Percentiles rank a stretch among this genome's conserved stretches.
These are phyloP conservation scores for Begonia peltatifolia DNA, from an alignment of 306 rosid genomes.

Conservation along the genomic window DNA sequence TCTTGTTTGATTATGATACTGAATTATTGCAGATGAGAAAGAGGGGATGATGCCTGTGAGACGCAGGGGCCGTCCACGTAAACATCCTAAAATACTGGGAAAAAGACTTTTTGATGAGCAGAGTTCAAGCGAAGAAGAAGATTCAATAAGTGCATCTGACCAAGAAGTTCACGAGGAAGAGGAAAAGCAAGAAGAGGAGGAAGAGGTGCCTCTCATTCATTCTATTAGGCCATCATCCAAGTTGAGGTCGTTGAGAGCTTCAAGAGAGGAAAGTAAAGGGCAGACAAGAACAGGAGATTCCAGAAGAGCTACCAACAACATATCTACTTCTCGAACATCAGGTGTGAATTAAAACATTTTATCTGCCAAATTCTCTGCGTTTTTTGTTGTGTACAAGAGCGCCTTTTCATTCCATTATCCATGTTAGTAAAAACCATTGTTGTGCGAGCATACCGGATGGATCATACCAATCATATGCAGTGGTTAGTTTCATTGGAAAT, in stretches of 20 bases:
- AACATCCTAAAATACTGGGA: constrained; percentile 44
- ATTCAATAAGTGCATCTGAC: constrained; percentile 76
- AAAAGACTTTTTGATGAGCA: constrained; percentile 86
- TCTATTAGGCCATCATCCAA: constrained; percentile 62
- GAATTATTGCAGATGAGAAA: constrained; percentile 59
- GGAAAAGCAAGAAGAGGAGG: constrained; percentile 49
- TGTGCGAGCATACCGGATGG: too few species aligned
- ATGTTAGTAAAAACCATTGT: too few species aligned
- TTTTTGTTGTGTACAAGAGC: too few species aligned
- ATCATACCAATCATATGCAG: too few species aligned
- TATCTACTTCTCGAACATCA: constrained; percentile 43
- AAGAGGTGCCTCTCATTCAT: constrained; percentile 62
- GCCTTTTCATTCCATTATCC: too few species aligned
- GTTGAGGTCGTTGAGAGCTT: constrained; percentile 56
- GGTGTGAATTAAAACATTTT: constrained; percentile 15
- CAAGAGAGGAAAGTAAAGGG: constrained; percentile 47
- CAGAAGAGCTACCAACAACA: constrained; percentile 27
- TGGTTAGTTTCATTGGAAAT: too few species aligned
- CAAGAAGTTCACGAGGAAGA: constrained; percentile 53
- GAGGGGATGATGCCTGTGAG: constrained; percentile 41
- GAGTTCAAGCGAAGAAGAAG: constrained; percentile 75
- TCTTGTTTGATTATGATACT: not conserved
- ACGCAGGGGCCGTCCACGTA: constrained; percentile 93
- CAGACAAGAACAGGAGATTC: constrained; percentile 25
- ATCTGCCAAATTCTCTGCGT: not conserved